Evolutionary conservation across 371 early-diverging fungal species (phyloP), one percentile per base, ranked within the genome.

Genomic region (Mucor saturninus): DNA sequence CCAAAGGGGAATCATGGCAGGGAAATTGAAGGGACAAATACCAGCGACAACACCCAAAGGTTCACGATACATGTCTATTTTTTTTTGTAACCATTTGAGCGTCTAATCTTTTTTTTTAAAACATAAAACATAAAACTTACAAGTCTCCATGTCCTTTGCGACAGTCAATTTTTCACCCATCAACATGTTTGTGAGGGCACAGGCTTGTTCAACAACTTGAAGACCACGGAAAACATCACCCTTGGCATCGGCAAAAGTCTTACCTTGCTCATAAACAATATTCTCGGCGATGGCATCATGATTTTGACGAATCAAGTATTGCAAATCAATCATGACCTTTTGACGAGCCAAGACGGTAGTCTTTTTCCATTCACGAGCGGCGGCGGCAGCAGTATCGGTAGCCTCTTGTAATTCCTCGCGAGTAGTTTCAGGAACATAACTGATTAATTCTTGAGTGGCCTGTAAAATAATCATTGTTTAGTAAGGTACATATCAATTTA

Each of bases 1-100:
- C 98, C 97, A 96, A 68, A 90, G 79, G 37, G 93, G 95, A 60
- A 97, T 94, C 96, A 95, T 96, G 46, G 95, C 96, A 4, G 98
- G 98, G 83, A 97, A 97, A 78, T 98, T 98, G 80, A 93, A 97
- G 35, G 98, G 98, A 67, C 91, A 89, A 69, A 98, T 96, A 60
- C 97, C 97, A 50, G 90, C 97, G 49, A 93, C 92, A 32, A 98
- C 98, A 62, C 98, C 98, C 64, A 98, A 81, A 29, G 98, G 98
- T 74, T 96, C 93, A 39, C 95, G 90, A 65, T 94, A 91, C 50
- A 93, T 93, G 75, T 94, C 80, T 80, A 62, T n/a, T 26, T 1
- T n/a, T 30, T 10, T 6, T 4, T 9, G 43, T 39, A n/a, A 21
- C 21, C 0, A 21, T 21, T 21, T 21, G 21, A 21, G 21, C 21